Percentiles rank a stretch among this genome's conserved stretches.
Conservation (phyloP, 305 asterid genomes). For the Ajuga reptans region DNA sequence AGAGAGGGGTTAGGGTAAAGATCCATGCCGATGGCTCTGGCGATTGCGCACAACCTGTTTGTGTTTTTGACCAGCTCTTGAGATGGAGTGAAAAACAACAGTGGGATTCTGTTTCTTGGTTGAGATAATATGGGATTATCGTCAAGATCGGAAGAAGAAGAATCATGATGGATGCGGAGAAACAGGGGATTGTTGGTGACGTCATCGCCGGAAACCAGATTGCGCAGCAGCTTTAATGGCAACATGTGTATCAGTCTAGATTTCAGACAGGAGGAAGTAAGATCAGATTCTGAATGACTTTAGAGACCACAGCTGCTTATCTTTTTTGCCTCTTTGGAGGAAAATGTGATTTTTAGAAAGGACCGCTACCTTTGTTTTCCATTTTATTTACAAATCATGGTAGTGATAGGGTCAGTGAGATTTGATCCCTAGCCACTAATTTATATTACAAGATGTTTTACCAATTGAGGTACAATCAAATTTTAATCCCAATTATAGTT, state of each 20-base stretch:
- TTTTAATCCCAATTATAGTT: too few relatives aligned
- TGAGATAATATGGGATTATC: not conserved
- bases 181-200: slow-evolving; percentile 23
- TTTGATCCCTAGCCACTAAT: too few relatives aligned
- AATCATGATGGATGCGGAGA: slow-evolving; percentile 28
- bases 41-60: slow-evolving; percentile 42
- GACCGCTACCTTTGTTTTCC: too few relatives aligned
- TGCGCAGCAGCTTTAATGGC: slow-evolving; percentile 37
- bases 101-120: slow-evolving; percentile 33
- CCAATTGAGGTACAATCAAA: too few relatives aligned
- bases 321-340: too few relatives aligned
- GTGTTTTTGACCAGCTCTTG: slow-evolving; percentile 48
- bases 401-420: too few relatives aligned
- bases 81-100: slow-evolving; percentile 45
- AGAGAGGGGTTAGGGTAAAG: slow-evolving; percentile 54
- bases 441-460: too few relatives aligned
- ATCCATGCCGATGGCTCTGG: slow-evolving; percentile 56
- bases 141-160: not conserved
- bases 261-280: too few relatives aligned
- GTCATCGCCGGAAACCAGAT: slow-evolving; percentile 37
- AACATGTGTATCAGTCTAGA: slow-evolving; percentile 39
- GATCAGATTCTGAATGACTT: slow-evolving; percentile 9
- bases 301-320: too few relatives aligned
- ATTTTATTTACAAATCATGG: too few relatives aligned
- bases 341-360: too few relatives aligned